Conservation (phyloP, 1,139 yeast genomes). For the Schwanniomyces etchellsii region DNA sequence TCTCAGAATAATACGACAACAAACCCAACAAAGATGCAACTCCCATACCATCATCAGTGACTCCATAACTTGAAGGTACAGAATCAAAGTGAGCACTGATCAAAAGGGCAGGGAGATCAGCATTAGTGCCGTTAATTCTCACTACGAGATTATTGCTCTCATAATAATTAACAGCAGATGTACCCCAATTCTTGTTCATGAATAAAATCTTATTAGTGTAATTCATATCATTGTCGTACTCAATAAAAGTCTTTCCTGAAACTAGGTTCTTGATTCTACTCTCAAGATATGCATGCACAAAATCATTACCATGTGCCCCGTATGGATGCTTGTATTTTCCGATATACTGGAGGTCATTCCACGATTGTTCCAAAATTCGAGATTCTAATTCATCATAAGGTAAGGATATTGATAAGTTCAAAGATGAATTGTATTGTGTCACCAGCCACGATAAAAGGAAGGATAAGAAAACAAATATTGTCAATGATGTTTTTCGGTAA, state of each 20-base stretch:
- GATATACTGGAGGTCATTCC: conserved; percentile 68
- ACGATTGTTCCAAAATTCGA: conserved; percentile 41
- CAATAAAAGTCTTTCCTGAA: conserved; percentile 28
- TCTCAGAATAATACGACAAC: conserved; percentile 42
- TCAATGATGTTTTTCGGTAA: conserved; percentile 55
- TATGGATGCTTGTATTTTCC: conserved; percentile 71
- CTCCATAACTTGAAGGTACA: conserved; percentile 82
- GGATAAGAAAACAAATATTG: conserved; percentile 42
- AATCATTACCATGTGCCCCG: conserved; percentile 69
- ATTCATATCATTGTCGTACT: conserved; percentile 47
- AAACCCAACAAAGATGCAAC: conserved; percentile 75
- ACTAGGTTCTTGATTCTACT: conserved; percentile 31
- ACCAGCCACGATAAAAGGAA: conserved; percentile 28
- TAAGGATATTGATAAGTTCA: conserved; percentile 31
- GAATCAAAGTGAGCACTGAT: conserved; percentile 87
- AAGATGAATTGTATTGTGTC: conserved; percentile 27
- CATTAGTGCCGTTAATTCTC: conserved; percentile 58
- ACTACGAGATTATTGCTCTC: conserved; percentile 79
- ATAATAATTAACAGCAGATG: conserved; percentile 52
- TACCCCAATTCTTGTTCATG: conserved; percentile 38
- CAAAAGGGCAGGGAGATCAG: conserved; percentile 57
- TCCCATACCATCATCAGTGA: conserved; percentile 95
- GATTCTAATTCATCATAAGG: conserved; percentile 35
- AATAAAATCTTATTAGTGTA: conserved; percentile 38
- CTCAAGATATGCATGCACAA: conserved; percentile 64